A percentile compares a stretch with the other conserved stretches of the same genome.
Conservation (phyloP, 805 yeast species). For the Cyberlindnera mrakii region DNA sequence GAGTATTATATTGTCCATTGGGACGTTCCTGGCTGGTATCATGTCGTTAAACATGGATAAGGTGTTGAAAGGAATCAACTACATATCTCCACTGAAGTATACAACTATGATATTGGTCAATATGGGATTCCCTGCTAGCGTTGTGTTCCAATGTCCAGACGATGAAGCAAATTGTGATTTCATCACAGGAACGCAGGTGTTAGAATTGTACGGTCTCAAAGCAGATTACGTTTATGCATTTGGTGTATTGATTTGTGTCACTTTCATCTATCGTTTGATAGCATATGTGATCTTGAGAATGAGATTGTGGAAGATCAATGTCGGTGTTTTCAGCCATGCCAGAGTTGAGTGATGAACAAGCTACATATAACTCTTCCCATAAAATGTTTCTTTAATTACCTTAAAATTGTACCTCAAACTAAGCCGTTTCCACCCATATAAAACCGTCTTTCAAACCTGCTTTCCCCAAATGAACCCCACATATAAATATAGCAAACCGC, state of each 20-base stretch:
- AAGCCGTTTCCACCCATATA: neutral
- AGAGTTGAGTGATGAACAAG: neutral
- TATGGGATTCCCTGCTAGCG: slow-evolving; percentile 42
- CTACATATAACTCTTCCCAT: too few relatives aligned
- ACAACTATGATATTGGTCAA: slow-evolving; percentile 51
- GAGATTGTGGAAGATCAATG: slow-evolving; percentile 16
- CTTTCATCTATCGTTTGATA: slow-evolving; percentile 36
- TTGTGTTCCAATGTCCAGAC: slow-evolving; percentile 45
- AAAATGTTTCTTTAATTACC: too few relatives aligned
- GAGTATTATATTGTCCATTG: slow-evolving; percentile 59
- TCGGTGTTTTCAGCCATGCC: slow-evolving; percentile 9
- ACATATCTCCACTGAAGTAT: slow-evolving; percentile 72
- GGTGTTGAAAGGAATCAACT: slow-evolving; percentile 66
- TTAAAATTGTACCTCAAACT: neutral
- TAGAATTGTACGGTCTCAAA: slow-evolving; percentile 38
- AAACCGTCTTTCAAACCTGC: too few relatives aligned
- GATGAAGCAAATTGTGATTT: slow-evolving; percentile 40
- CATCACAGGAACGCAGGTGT: slow-evolving; percentile 48
- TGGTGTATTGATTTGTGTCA: slow-evolving; percentile 33
- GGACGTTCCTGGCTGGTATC: slow-evolving; percentile 79
- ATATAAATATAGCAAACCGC: neutral
- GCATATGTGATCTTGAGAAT: slow-evolving; percentile 26
- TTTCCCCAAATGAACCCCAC: neutral
- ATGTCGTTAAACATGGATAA: slow-evolving; percentile 72
- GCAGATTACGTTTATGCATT: slow-evolving; percentile 29